Base-by-base conservation (phyloP, 169 alveolate genomes). In the Plasmodium gonderi region DNA sequence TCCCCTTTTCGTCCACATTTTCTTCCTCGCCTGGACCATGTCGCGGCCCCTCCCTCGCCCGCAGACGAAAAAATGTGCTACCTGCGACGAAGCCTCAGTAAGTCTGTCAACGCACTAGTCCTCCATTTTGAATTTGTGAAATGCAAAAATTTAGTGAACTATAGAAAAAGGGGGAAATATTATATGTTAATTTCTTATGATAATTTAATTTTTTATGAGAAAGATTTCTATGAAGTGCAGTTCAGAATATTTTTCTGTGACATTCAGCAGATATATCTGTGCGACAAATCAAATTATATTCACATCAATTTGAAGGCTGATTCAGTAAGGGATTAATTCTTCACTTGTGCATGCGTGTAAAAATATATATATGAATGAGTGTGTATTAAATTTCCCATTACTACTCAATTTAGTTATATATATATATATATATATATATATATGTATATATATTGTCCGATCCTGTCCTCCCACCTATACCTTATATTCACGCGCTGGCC, bases 81-180 rank as follows among this genome's bases (percentile, higher is more conserved):
- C 47, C 74, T 82, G 36, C 51, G 20, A 26, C 51, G 60, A 54
- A 82, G 91, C 64, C 47, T 82, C 7, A 82, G 91, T 40, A 82
- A 68, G 20, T 29, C 65, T 38, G 64, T 82, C 42, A 82, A 82
- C 42, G 26, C 82, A 23, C 80, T 68, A 2, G 91, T 82, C 26
- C 82, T 82, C 33, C 91, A 82, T 40, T 82, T 82, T 3, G 91
- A 82, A 38, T 82, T 68, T 69, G 91, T 82, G 17, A 82, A 82
- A 74, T 82, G 91, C 42, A 82, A 82, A 82, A 82, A 82, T 72
- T 69, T 82, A 44, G 23, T 44, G 51, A 44, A 74, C 54, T 69
- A 82, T 17, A 33, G 33, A 31, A 82, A 82, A 31, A 82, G 60
- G 49, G 91, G 91, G 33, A 82, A 82, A 29, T 82, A 68, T 69